These are phyloP conservation scores for Solanum chmielewskii DNA, from an alignment of 257 asterid genomes.

Conservation along the genomic window DNA sequence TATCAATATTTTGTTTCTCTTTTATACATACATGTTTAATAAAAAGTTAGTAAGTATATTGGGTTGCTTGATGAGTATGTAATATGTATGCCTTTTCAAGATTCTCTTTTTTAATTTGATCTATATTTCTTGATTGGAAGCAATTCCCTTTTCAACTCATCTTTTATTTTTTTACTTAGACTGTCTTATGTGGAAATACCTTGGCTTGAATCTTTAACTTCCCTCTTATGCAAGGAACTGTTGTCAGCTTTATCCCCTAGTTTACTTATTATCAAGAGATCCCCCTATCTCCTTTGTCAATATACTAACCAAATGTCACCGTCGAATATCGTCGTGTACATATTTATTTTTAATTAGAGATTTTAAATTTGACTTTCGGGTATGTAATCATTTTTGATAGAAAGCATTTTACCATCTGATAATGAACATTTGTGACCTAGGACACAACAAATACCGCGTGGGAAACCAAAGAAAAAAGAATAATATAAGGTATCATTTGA, in stretches of 20 bases:
- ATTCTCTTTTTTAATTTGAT: constrained; percentile 3
- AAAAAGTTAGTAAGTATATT: not conserved
- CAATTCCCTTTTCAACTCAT: constrained; percentile 31
- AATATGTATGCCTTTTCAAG: constrained; percentile 27
- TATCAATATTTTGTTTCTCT: not conserved
- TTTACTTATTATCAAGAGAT: not conserved
- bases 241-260: constrained; percentile 1
- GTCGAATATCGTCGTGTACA: not conserved
- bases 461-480: not conserved
- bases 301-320: not conserved
- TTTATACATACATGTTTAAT: not conserved
- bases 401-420: not conserved
- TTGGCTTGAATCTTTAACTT: constrained; percentile 26
- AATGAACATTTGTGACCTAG: not conserved
- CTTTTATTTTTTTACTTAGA: not conserved
- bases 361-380: accelerated
- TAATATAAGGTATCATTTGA: not conserved
- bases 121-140: constrained; percentile 58
- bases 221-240: constrained; percentile 33
- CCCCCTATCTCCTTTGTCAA: not conserved
- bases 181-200: constrained; percentile 27
- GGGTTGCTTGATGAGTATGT: constrained; percentile 58
- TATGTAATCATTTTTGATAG: not conserved
- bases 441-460: accelerated
- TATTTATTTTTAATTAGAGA: no score